These are phyloP conservation scores for Codiaeum variegatum DNA, from an alignment of 441 rosid genomes.

Conservation along the genomic window DNA sequence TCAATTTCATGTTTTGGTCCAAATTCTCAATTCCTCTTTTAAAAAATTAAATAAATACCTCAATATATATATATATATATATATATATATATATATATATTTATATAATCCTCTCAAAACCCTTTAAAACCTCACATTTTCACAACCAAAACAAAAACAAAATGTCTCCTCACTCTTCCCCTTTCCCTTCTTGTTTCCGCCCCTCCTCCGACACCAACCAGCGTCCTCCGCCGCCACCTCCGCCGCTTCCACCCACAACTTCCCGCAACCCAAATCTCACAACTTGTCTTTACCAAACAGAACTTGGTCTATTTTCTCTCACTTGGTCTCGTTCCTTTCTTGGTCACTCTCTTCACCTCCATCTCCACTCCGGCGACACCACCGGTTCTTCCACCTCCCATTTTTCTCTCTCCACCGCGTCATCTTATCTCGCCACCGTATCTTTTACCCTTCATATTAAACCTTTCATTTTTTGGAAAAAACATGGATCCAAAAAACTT, in stretches of 20 bases:
- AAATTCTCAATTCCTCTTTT: no score
- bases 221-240: constrained; percentile 26
- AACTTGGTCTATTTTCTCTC: constrained; percentile 70
- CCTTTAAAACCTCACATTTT: constrained; percentile 8
- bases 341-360: constrained; percentile 76
- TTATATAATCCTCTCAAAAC: constrained; percentile 12
- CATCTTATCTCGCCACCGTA: constrained; percentile 17
- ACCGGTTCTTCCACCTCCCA: constrained; percentile 26
- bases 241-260: no score
- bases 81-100: neutral
- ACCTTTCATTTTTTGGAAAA: constrained; percentile 70
- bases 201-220: constrained; percentile 30
- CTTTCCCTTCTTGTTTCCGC: constrained; percentile 63
- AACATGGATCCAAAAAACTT: constrained; percentile 56
- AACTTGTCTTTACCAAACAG: neutral
- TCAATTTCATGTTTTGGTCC: no score
- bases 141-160: neutral
- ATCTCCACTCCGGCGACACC: constrained; percentile 44
- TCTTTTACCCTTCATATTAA: constrained; percentile 64
- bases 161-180: constrained; percentile 51
- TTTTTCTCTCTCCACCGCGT: constrained; percentile 17
- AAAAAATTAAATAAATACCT: no score
- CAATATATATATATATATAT: no score
- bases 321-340: constrained; percentile 71
- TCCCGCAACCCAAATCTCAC: no score